Conservation (phyloP, 2,329 filamentous ascomycete species). For the Nothomitra cinnamomea region DNA sequence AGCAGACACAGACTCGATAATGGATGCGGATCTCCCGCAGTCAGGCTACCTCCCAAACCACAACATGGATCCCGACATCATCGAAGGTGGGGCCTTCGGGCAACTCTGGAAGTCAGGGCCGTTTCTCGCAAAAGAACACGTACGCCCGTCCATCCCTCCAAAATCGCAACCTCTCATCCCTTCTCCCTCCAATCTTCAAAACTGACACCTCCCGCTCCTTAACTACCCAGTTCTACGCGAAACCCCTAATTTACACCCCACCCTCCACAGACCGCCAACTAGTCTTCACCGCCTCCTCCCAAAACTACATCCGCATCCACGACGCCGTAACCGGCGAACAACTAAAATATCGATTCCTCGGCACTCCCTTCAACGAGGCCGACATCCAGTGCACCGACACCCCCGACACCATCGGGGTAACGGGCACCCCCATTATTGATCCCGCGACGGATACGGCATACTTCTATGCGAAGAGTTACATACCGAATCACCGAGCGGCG, state of each 20-base stretch:
- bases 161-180: no score
- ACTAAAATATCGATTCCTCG: slow-evolving; percentile 7
- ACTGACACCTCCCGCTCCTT: no score
- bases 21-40: no score
- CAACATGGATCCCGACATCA: slow-evolving; percentile 24
- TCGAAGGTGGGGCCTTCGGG: slow-evolving; percentile 21
- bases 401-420: no score
- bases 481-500: slow-evolving; percentile 3
- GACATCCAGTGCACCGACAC: no score
- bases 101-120: slow-evolving; percentile 24
- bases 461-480: slow-evolving; percentile 16
- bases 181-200: no score
- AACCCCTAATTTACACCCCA: slow-evolving; percentile 30
- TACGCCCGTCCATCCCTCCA: no score
- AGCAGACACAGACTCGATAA: no score
- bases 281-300: slow-evolving; percentile 23
- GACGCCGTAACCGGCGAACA: slow-evolving; percentile 26
- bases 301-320: slow-evolving; percentile 24
- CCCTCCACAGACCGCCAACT: slow-evolving; percentile 18
- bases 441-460: slow-evolving; percentile 16
- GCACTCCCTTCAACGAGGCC: slow-evolving; percentile 4
- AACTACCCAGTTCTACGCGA: slow-evolving; percentile 28
- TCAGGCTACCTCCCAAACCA: slow-evolving; percentile 17
- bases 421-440: slow-evolving; percentile 9
- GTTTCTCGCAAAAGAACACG: no score